These are phyloP conservation scores for Mesembryanthemum crystallinum DNA, from an alignment of 148 eudicot species.

Conservation along the genomic window DNA sequence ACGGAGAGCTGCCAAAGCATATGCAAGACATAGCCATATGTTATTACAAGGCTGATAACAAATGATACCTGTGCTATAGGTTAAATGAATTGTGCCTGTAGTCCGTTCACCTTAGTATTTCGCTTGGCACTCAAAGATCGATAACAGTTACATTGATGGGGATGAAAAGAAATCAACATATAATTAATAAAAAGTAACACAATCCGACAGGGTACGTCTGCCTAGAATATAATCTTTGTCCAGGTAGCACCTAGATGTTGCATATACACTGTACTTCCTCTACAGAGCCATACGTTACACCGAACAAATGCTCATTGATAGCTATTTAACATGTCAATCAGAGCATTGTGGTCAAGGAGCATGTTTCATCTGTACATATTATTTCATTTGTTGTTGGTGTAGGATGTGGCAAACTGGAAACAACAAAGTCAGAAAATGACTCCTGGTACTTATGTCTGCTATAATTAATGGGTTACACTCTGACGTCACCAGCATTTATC, in stretches of 20 bases:
- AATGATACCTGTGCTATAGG: slow-evolving; percentile 37
- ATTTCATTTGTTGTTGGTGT: neutral
- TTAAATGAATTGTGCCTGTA: neutral
- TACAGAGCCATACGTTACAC: neutral
- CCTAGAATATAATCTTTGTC: neutral
- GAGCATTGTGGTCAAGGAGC: neutral
- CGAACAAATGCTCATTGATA: neutral
- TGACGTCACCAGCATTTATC: neutral
- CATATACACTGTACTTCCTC: neutral
- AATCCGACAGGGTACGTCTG: neutral
- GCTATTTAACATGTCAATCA: neutral
- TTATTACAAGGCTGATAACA: slow-evolving; percentile 18
- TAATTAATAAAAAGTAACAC: neutral
- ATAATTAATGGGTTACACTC: neutral
- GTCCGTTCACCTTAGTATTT: slow-evolving; percentile 6
- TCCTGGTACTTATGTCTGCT: neutral
- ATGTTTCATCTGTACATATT: neutral
- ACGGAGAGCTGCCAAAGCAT: slow-evolving; percentile 16
- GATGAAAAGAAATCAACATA: neutral
- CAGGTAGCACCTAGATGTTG: neutral
- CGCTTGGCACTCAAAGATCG: slow-evolving; percentile 1
- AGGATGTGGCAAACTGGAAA: neutral
- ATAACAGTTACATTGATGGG: neutral
- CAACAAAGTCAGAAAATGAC: neutral
- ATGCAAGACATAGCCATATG: slow-evolving; percentile 22